Percentiles rank a stretch among this genome's conserved stretches.
Conservation (phyloP, 169 alveolate species). For the Plasmodium ovale region DNA sequence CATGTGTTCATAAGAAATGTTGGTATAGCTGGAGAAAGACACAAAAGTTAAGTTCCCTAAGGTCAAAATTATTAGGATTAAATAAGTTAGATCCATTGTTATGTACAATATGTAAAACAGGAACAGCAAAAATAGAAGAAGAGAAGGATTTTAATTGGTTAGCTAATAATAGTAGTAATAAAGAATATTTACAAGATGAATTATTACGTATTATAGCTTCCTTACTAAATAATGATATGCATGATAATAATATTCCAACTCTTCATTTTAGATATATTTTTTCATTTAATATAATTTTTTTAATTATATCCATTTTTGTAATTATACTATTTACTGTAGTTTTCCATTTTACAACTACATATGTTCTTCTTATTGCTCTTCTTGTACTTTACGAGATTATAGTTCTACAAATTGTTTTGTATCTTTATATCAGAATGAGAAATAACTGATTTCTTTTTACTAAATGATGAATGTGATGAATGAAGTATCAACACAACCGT, state of each 20-base stretch:
- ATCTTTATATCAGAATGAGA: conserved; percentile 29
- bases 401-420: conserved; percentile 50
- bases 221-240: conserved; percentile 33
- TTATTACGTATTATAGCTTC: conserved; percentile 56
- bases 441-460: conserved; percentile 43
- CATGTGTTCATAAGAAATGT: conserved; percentile 71
- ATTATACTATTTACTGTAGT: conserved; percentile 25
- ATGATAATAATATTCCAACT: conserved; percentile 18
- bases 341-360: conserved; percentile 37
- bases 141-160: conserved; percentile 65
- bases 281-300: conserved; percentile 39
- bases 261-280: conserved; percentile 63
- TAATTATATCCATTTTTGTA: conserved; percentile 19
- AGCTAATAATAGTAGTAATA: conserved; percentile 19
- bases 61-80: conserved; percentile 59
- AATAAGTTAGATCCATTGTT: conserved; percentile 63
- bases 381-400: conserved; percentile 57
- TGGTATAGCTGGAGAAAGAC: conserved; percentile 61
- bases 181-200: conserved; percentile 72
- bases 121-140: conserved; percentile 67
- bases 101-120: conserved; percentile 76
- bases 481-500: too few species aligned
- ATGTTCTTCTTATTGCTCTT: conserved; percentile 34
- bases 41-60: conserved; percentile 56
- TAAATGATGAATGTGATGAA: neutral